Evolutionary conservation across 208 protist species (phyloP).

Genomic region (Acanthamoeba triangularis): DNA sequence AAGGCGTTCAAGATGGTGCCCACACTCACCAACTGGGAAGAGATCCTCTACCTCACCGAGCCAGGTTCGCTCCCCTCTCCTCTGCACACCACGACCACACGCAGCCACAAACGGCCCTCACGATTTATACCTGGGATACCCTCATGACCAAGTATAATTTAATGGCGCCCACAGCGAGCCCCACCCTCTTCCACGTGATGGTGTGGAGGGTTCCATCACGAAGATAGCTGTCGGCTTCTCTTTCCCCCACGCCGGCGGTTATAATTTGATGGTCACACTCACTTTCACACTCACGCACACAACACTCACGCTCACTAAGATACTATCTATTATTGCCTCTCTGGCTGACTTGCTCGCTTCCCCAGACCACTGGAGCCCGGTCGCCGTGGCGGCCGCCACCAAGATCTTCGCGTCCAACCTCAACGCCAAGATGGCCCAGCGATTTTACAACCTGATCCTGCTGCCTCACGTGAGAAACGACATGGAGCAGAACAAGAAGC

Average conservation of each 20-base stretch:
- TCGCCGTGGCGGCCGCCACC: constrained; percentile 97
- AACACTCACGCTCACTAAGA: too few relatives aligned
- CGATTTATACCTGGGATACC: too few relatives aligned
- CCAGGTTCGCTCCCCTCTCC: constrained; percentile 91
- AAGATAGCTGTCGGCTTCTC: not conserved
- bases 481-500: constrained; percentile 92
- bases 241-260: not conserved
- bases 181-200: not conserved
- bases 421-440: constrained; percentile 98
- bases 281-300: too few relatives aligned
- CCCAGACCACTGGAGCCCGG: constrained; percentile 96
- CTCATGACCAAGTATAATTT: too few relatives aligned
- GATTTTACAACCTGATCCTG: constrained; percentile 98
- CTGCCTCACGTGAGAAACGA: constrained; percentile 96
- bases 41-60: constrained; percentile 97
- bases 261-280: not conserved
- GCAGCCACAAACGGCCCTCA: too few relatives aligned
- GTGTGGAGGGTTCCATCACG: not conserved
- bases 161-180: not conserved
- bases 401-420: constrained; percentile 98
- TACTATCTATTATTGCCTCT: not conserved
- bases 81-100: not conserved
- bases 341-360: not conserved
- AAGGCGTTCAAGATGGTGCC: constrained; percentile 99
- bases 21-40: constrained; percentile 98